phyloP scores from a whole-genome alignment of 1,284 basidiomycete genomes.

The Limonomyces culmigenus region DNA sequence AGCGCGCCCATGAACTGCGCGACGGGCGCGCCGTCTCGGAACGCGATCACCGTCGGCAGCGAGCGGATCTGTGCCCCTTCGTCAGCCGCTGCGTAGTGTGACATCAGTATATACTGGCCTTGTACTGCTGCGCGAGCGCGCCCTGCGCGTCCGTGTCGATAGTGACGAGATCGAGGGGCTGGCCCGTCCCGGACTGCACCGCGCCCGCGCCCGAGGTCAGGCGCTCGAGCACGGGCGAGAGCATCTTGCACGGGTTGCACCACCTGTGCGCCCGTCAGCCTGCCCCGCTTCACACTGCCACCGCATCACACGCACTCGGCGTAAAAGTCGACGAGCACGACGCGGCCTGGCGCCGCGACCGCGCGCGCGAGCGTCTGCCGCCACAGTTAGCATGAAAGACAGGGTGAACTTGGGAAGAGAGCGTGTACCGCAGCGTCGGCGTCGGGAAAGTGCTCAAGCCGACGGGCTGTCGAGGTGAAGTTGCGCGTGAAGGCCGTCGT shows the following conservation, averaged over 20 bases:
- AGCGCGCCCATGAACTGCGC: conserved; percentile 45
- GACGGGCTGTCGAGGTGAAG: too few relatives aligned
- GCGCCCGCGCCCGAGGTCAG: conserved; percentile 23
- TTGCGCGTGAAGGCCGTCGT: conserved; percentile 18
- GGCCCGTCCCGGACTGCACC: conserved; percentile 32
- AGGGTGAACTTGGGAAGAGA: too few relatives aligned
- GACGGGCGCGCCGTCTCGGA: conserved; percentile 37
- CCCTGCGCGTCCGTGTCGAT: conserved; percentile 41
- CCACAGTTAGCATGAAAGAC: too few relatives aligned
- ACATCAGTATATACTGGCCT: conserved; percentile 18
- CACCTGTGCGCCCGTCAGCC: conserved; percentile 26
- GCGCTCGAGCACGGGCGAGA: conserved; percentile 47
- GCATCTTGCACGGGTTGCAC: conserved; percentile 54
- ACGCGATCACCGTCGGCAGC: conserved; percentile 57
- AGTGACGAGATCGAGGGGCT: conserved; percentile 48
- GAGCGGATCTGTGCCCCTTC: conserved; percentile 29
- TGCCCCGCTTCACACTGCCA: neutral
- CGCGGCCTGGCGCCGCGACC: conserved; percentile 29
- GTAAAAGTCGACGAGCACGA: conserved; percentile 61
- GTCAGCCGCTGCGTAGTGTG: neutral
- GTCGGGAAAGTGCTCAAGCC: too few relatives aligned
- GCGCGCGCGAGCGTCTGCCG: too few relatives aligned
- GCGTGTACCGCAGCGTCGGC: too few relatives aligned
- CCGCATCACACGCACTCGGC: conserved; percentile 36
- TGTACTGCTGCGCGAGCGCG: conserved; percentile 29